These are phyloP conservation scores for Rhodotorula sp. DNA, from an alignment of 1,284 basidiomycete species.

Conservation along the genomic window DNA sequence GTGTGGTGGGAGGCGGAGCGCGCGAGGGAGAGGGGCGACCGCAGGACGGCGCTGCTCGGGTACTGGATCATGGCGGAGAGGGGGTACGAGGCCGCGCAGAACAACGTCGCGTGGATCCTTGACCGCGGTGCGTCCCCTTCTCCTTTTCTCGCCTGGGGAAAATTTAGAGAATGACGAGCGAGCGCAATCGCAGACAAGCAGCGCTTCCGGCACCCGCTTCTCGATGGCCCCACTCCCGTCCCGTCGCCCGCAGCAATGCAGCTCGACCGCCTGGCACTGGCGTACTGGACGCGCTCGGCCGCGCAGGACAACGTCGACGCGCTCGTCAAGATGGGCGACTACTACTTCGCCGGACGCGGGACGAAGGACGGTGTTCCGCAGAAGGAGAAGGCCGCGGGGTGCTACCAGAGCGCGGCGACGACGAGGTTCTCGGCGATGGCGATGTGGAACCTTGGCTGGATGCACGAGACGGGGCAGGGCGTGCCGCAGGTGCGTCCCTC, in stretches of 20 bases:
- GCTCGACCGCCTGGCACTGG: slow-evolving; percentile 77
- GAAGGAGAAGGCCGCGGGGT: slow-evolving; percentile 83
- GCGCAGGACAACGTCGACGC: slow-evolving; percentile 92
- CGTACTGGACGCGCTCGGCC: slow-evolving; percentile 92
- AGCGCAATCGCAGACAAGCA: slow-evolving; percentile 64
- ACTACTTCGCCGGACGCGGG: slow-evolving; percentile 87
- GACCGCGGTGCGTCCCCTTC: slow-evolving; percentile 68
- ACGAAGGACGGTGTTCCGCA: slow-evolving; percentile 60
- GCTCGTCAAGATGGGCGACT: slow-evolving; percentile 71
- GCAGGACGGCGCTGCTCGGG: slow-evolving; percentile 70
- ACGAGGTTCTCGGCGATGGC: slow-evolving; percentile 88
- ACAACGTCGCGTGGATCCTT: slow-evolving; percentile 89
- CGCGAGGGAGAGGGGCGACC: slow-evolving; percentile 72
- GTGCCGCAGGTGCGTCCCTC: slow-evolving; percentile 66
- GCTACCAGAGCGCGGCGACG: slow-evolving; percentile 87
- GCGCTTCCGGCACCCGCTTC: slow-evolving; percentile 57
- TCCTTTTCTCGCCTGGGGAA: background rate
- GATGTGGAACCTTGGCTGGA: slow-evolving; percentile 98
- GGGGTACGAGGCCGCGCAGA: slow-evolving; percentile 90
- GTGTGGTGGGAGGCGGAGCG: slow-evolving; percentile 79
- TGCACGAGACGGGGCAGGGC: slow-evolving; percentile 96
- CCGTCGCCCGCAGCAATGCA: slow-evolving; percentile 54
- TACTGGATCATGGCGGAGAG: slow-evolving; percentile 95
- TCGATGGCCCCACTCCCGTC: slow-evolving; percentile 18
- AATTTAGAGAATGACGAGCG: background rate